A percentile compares a stretch with the other conserved stretches of the same genome.
Evolutionary conservation across 2,329 filamentous ascomycete genomes (phyloP).

Genomic region (Dactylellina cionopaga): DNA sequence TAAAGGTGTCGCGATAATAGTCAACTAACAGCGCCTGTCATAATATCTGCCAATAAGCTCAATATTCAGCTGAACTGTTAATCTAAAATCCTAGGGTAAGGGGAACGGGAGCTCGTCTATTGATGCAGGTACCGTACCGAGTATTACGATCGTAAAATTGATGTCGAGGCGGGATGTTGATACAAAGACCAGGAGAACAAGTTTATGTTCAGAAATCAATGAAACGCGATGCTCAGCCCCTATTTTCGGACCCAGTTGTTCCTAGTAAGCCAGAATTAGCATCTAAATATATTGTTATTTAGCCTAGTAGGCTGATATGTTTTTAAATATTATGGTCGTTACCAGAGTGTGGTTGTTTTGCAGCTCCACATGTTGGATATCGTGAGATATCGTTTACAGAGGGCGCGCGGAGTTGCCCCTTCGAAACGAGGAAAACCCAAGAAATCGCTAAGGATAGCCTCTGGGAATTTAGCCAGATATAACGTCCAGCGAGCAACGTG

Average conservation of each 20-base stretch:
- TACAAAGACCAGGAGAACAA: neutral
- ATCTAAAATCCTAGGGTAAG: constrained; percentile 20
- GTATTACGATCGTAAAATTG: constrained; percentile 22
- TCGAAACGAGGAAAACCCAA: constrained; percentile 42
- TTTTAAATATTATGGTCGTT: neutral
- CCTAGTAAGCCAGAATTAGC: neutral
- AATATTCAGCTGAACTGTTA: neutral
- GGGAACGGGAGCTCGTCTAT: constrained; percentile 16
- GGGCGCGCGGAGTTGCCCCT: neutral
- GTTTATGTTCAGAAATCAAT: neutral
- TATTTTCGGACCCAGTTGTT: neutral
- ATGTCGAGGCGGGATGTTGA: constrained; percentile 14
- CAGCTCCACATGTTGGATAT: constrained; percentile 13
- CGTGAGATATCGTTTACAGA: neutral
- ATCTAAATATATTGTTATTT: constrained; percentile 9
- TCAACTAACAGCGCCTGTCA: neutral
- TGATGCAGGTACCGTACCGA: constrained; percentile 52
- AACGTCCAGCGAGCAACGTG: constrained; percentile 30
- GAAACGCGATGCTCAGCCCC: constrained; percentile 8
- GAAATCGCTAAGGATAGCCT: constrained; percentile 43
- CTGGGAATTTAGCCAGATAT: constrained; percentile 32
- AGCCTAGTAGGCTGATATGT: constrained; percentile 39
- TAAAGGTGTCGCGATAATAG: constrained; percentile 28
- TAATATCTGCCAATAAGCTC: constrained; percentile 2
- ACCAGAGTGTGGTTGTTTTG: neutral